Percentiles rank a stretch among this genome's conserved stretches.
Conservation (phyloP, 345 rosid species). For the Eucalyptus pauciflora region DNA sequence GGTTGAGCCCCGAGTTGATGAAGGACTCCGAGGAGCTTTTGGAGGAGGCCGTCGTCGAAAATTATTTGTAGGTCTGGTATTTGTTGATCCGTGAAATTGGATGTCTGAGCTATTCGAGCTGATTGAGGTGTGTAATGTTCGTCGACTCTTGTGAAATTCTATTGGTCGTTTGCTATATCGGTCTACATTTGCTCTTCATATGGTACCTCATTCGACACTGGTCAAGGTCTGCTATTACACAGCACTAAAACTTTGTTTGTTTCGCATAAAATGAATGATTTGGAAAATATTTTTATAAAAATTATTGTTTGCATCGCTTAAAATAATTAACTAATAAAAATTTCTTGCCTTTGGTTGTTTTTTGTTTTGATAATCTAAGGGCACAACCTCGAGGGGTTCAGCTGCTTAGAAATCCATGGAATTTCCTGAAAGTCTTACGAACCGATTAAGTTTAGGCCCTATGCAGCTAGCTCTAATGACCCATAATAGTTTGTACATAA, state of each 20-base stretch:
- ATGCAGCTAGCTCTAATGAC: neutral
- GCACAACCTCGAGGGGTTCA: rapidly evolving
- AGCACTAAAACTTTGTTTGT: neutral
- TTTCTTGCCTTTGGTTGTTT: neutral
- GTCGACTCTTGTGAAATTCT: neutral
- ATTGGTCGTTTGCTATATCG: neutral
- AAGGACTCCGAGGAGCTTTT: constrained; percentile 11
- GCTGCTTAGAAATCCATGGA: neutral
- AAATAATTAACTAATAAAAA: neutral
- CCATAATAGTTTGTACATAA: neutral
- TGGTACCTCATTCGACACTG: neutral
- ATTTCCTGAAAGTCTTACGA: neutral
- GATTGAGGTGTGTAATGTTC: neutral
- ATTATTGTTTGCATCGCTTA: rapidly evolving
- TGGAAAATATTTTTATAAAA: rapidly evolving
- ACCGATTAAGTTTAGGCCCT: neutral
- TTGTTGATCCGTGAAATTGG: neutral
- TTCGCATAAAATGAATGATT: too few relatives aligned
- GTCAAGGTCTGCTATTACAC: neutral
- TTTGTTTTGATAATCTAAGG: neutral
- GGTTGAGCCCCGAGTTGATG: constrained; percentile 54
- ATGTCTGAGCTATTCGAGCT: neutral
- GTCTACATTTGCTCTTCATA: neutral
- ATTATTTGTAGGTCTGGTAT: neutral
- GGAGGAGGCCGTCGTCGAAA: constrained; percentile 14